Evolutionary conservation across 495 filamentous ascomycete genomes (phyloP).

Genomic region (Platismatia glauca): DNA sequence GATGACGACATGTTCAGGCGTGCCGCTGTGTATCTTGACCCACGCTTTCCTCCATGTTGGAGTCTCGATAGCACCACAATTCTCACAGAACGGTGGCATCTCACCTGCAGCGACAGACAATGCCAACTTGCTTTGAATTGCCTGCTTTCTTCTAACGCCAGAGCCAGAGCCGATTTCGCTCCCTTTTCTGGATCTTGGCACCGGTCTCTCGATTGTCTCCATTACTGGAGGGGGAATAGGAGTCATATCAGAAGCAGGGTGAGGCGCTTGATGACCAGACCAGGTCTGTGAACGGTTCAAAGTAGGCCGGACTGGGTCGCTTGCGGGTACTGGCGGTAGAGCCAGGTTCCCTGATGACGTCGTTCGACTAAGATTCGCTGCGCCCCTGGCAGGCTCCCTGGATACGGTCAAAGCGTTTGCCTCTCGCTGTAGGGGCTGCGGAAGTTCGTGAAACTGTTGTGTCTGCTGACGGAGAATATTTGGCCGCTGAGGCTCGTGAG

Average conservation of each 20-base stretch:
- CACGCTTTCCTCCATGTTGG: slow-evolving; percentile 91
- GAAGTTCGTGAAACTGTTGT: background rate
- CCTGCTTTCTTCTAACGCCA: slow-evolving; percentile 41
- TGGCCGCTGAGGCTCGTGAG: background rate
- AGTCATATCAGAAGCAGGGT: slow-evolving; percentile 21
- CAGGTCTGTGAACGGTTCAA: slow-evolving; percentile 41
- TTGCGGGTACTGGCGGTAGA: slow-evolving; percentile 43
- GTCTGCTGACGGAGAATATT: background rate
- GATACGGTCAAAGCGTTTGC: slow-evolving; percentile 3
- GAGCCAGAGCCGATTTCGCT: slow-evolving; percentile 30
- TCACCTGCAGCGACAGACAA: slow-evolving; percentile 59
- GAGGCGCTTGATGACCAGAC: slow-evolving; percentile 29
- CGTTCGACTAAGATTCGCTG: slow-evolving; percentile 20
- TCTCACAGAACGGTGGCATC: slow-evolving; percentile 75
- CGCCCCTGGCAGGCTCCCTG: background rate
- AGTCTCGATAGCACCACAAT: slow-evolving; percentile 91
- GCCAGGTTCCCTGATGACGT: slow-evolving; percentile 30
- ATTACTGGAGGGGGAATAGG: slow-evolving; percentile 1
- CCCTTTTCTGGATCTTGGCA: slow-evolving; percentile 11
- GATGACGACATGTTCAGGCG: slow-evolving; percentile 52
- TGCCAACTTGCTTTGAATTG: slow-evolving; percentile 56
- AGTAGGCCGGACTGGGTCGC: slow-evolving; percentile 45
- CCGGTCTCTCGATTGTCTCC: slow-evolving; percentile 12
- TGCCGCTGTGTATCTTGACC: slow-evolving; percentile 55
- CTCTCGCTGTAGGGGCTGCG: slow-evolving; percentile 7